Evolutionary conservation across 805 yeast species (phyloP), one percentile per base, ranked within the genome.

Genomic region (Zygoascus bituminiphila): DNA sequence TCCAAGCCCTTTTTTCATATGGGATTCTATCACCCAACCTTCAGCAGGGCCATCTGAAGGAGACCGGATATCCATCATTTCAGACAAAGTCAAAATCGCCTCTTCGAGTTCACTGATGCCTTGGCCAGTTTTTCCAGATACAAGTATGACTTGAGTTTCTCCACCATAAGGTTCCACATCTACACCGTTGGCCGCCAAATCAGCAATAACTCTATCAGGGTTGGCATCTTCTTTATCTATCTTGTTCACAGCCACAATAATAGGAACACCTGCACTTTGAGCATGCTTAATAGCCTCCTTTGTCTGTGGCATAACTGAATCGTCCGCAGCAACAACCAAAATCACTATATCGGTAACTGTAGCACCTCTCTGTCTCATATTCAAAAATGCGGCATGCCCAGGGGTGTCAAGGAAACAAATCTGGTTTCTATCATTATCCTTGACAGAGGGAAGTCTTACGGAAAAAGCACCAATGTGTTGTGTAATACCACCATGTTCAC

Each of bases 391-490:
- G 9, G 96, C 94, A 68, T 93, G 98, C 0, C 98, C 98, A 0
- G 98, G 98, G 0, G 98, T 93, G 64, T 93, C 98, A 52, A 93
- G 73, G 55, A 93, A 91, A 0, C 98, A 91, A 54, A 93, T 86
- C 38, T 70, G 70, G 14, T 25, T 25, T 15, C 35, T 24, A 6
- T 41, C 22, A 9, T 25, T 17, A 17, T 41, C 44, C 62, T 82
- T 84, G 58, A 82, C 80, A 0, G 93, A 77, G 1, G 75, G 63
- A 0, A 95, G 77, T n/a, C 72, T 71, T 21, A 91, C 93, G 14
- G 91, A 82, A 58, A 93, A 93, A 0, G 98, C 98, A 64, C 98
- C 98, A 49, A 93, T 93, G 63, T 88, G 97, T 64, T 93, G 98
- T 0, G 98, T 93, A 45, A 93, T 93, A 17, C 98, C 98, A 47